Evolutionary conservation across 2,329 filamentous ascomycete genomes (phyloP), one percentile per base, ranked within the genome.

Genomic region (Fusarium poae): DNA sequence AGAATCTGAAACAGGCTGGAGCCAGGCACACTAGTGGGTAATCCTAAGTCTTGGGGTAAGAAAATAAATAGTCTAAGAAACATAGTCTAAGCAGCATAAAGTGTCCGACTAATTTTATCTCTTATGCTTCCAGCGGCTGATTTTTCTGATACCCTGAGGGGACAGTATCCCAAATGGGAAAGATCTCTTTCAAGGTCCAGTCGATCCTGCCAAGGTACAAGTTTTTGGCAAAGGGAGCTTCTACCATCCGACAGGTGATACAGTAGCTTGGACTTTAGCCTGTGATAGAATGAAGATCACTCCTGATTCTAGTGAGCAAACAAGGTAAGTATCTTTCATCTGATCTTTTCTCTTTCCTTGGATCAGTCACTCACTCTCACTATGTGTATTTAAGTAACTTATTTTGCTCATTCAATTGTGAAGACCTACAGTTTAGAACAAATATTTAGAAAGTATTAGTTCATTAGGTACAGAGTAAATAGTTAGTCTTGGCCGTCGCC

Each of bases 1-100:
- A 30, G 39, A 35, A 65, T 72, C 69, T 72, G 71, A 73, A 73
- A 73, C 71, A 53, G 51, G 30, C 52, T 56, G 60, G 30, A 27
- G 20, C 54, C 61, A 69, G 61, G 61, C 42, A 60, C n/a, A n/a
- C n/a, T n/a, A n/a, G n/a, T n/a, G n/a, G n/a, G n/a, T n/a, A n/a
- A n/a, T n/a, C n/a, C n/a, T n/a, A n/a, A n/a, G n/a, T n/a, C n/a
- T n/a, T n/a, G n/a, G n/a, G n/a, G n/a, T n/a, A n/a, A n/a, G n/a
- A n/a, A n/a, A n/a, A n/a, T n/a, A n/a, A n/a, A n/a, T n/a, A n/a
- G n/a, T n/a, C n/a, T n/a, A n/a, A n/a, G n/a, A n/a, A n/a, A n/a
- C n/a, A n/a, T n/a, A n/a, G n/a, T n/a, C n/a, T n/a, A n/a, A n/a
- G n/a, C n/a, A n/a, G n/a, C n/a, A n/a, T n/a, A n/a, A n/a, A n/a